Base-by-base conservation (phyloP, 352 stramenopile species). In the Thalassiosira hispida region DNA sequence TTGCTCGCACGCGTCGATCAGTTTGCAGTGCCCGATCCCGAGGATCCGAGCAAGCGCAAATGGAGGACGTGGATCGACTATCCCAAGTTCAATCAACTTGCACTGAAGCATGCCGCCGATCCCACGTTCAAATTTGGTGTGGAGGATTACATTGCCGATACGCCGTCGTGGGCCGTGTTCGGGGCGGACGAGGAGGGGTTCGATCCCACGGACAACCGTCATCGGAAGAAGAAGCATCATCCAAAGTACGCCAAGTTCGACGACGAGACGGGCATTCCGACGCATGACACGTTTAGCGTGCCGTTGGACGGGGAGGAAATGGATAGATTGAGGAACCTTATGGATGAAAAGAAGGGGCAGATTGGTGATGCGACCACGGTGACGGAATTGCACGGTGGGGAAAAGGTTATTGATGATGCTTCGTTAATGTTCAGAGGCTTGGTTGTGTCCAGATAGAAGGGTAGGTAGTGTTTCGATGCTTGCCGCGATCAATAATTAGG, bases 21-120 rank as follows among this genome's bases (percentile, higher is more conserved):
- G 44, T 92, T 94, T 73, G 67, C 81, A 6, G 35, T 97, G 9
- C 78, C 81, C n/a, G 78, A 92, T 67, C 75, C 72, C 7, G 83
- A 82, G 9, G 78, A 90, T 63, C 71, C 61, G 2, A 88, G 79
- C 4, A 80, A 81, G 29, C 71, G 87, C 11, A 90, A 94, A 64
- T 99, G 97, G 97, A 94, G 97, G 81, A 99, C 97, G 51, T 99
- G 97, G 97, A 99, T 99, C 79, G 95, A 99, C 89, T 99, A 98
- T 83, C 93, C 97, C 40, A 97, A 96, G 70, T 99, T 98, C 73
- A 95, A 98, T 66, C 89, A 96, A 42, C 87, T 95, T 16, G 77
- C 73, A 31, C 63, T 44, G 56, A 79, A 72, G 29, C 59, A 92
- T 64, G 66, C 67, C 2, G 55, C 55, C 16, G 79, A 89, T 73